Base-by-base conservation (phyloP, 306 rosid genomes). In the Dryas alaskensis region DNA sequence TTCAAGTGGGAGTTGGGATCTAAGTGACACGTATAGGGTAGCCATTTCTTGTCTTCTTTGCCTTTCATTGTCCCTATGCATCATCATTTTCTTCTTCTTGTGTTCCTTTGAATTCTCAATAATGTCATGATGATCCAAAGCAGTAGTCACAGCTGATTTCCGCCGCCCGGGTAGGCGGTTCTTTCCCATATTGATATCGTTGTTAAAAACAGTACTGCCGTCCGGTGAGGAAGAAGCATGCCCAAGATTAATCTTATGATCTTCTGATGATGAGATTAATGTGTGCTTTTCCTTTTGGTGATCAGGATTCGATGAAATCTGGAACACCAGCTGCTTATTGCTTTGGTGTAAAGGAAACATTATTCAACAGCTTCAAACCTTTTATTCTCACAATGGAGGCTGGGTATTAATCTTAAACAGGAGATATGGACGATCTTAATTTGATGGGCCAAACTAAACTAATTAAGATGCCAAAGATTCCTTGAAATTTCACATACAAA, bases 1-100 rank as follows among this genome's bases (percentile, higher is more conserved):
- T 31, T 73, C 76, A 50, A 64, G 78, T 13, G 82, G 80, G 67
- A 74, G 80, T 22, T 63, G 69, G 59, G 96, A 84, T 87, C 96
- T 82, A 54, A 90, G 96, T 5, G 90, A 79, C 43, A 82, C 73
- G 72, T 79, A 76, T 17, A 81, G 84, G 46, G 80, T 72, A 64
- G 89, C 79, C 96, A 90, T 90, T 79, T 87, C 96, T 84, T 87
- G 86, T 83, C 96, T 86, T 70, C 96, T 86, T 81, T 77, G 81
- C 74, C 86, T 87, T 78, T 90, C 96, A 52, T 77, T 84, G 47
- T 87, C 96, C 58, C 85, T 86, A 46, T 87, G 96, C 44, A 45
- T 74, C 70, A 79, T 78, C 76, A 72, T 76, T 72, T 78, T 85
- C 81, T 77, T 83, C 63, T 80, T 84, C 53, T 68, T 74, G 64